phyloP scores from a whole-genome alignment of 129 eudicot genomes.

The Lactuca sativa region DNA sequence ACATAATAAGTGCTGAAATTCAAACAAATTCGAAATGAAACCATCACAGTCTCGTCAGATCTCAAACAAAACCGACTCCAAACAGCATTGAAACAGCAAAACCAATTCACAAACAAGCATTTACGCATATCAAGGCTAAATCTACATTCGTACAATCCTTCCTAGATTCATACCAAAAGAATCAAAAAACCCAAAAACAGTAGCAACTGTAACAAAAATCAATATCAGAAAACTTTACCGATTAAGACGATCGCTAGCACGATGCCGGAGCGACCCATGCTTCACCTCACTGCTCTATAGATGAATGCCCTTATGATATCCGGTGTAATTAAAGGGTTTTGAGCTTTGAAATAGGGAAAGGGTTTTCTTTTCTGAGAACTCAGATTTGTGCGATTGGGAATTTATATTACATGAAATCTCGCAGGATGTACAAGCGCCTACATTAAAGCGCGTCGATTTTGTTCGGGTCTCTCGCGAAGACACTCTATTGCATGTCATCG shows the following conservation, averaged over 20 bases:
- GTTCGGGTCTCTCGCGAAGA: conserved; percentile 30
- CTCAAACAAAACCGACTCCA: conserved; percentile 17
- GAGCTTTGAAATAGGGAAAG: conserved; percentile 5
- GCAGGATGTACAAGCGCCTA: conserved; percentile 9
- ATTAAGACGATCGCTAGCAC: conserved; percentile 31
- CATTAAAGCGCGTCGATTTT: conserved; percentile 2
- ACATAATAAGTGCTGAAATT: not conserved
- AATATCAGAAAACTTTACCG: conserved; percentile 27
- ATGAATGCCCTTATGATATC: not conserved
- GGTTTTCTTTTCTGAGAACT: conserved; percentile 6
- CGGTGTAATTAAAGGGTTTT: conserved; percentile 5
- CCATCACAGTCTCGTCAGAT: conserved; percentile 4
- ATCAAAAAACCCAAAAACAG: not conserved
- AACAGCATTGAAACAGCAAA: not conserved
- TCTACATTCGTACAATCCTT: not conserved
- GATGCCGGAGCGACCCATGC: conserved; percentile 32
- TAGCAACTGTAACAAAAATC: not conserved
- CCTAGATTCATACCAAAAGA: conserved; percentile 3
- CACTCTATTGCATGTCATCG: conserved; percentile 27
- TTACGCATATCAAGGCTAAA: not conserved
- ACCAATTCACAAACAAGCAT: not conserved
- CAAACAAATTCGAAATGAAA: not conserved
- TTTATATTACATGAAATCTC: conserved; percentile 1
- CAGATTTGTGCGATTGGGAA: conserved; percentile 1
- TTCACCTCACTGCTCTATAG: conserved; percentile 4